Conservation (phyloP, 306 rosid genomes). For the Casuarina equisetifolia region DNA sequence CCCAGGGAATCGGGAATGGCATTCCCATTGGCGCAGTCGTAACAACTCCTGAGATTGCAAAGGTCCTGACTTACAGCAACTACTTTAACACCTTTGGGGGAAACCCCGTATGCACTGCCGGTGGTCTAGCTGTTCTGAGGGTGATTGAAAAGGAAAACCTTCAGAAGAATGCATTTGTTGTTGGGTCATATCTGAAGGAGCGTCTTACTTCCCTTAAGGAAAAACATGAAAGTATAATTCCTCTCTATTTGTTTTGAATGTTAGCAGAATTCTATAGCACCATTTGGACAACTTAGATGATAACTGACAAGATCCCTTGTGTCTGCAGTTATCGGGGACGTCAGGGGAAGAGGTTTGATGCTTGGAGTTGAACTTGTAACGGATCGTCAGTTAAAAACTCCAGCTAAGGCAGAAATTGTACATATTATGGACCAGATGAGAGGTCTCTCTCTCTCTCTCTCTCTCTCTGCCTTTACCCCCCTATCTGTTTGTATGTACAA, state of each 20-base stretch:
- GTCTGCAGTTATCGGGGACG: slow-evolving; percentile 46
- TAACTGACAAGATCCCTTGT: background rate
- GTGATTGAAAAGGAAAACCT: slow-evolving; percentile 50
- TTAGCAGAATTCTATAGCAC: background rate
- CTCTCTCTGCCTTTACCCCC: too few relatives aligned
- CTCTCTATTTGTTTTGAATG: slow-evolving; percentile 1
- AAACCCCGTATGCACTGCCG: slow-evolving; percentile 42
- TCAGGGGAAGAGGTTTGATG: slow-evolving; percentile 54
- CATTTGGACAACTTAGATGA: background rate
- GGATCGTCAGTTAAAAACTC: slow-evolving; percentile 37
- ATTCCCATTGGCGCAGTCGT: slow-evolving; percentile 50
- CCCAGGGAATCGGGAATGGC: slow-evolving; percentile 54
- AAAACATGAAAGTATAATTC: slow-evolving; percentile 40
- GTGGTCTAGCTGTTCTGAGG: slow-evolving; percentile 47
- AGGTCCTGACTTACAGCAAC: slow-evolving; percentile 28
- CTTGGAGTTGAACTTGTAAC: slow-evolving; percentile 51
- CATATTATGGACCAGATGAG: slow-evolving; percentile 41
- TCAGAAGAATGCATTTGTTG: slow-evolving; percentile 37
- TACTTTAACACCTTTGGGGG: slow-evolving; percentile 55
- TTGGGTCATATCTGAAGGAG: slow-evolving; percentile 41
- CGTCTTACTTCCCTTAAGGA: slow-evolving; percentile 43
- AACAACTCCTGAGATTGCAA: slow-evolving; percentile 48
- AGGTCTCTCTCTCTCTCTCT: slow-evolving; percentile 23
- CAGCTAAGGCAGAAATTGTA: slow-evolving; percentile 40
- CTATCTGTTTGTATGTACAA: background rate